These are phyloP conservation scores for Helichrysum umbraculigerum DNA, from an alignment of 129 eudicot species.

Conservation along the genomic window DNA sequence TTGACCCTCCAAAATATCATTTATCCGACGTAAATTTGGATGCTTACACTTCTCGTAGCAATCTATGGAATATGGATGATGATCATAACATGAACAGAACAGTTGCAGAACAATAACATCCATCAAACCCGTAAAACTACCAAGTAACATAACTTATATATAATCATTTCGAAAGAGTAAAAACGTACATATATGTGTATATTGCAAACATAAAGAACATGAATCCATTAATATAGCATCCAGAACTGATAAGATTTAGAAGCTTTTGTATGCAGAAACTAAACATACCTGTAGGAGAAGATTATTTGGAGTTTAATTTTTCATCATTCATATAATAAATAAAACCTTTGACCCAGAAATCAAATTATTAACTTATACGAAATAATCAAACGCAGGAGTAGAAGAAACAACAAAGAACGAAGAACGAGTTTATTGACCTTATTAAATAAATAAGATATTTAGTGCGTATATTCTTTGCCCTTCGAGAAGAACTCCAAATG, in stretches of 20 bases:
- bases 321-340: constrained; percentile 3
- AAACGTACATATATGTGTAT: not conserved
- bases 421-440: constrained; percentile 38
- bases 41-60: no score
- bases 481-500: constrained; percentile 34
- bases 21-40: not conserved
- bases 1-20: not conserved
- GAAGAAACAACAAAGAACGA: constrained; percentile 10
- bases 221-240: not conserved
- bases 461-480: not conserved
- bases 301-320: constrained; percentile 12
- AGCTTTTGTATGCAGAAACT: not conserved
- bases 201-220: not conserved
- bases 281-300: constrained; percentile 26
- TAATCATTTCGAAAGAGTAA: not conserved
- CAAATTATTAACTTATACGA: constrained; percentile 31
- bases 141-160: not conserved
- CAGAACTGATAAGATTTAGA: not conserved
- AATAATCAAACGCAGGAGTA: not conserved
- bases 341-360: not conserved
- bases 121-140: not conserved
- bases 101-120: not conserved
- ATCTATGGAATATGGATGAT: not conserved
- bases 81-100: not conserved
- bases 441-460: not conserved